These are phyloP conservation scores for Quercus lobata DNA, from an alignment of 331 rosid species.

Conservation along the genomic window DNA sequence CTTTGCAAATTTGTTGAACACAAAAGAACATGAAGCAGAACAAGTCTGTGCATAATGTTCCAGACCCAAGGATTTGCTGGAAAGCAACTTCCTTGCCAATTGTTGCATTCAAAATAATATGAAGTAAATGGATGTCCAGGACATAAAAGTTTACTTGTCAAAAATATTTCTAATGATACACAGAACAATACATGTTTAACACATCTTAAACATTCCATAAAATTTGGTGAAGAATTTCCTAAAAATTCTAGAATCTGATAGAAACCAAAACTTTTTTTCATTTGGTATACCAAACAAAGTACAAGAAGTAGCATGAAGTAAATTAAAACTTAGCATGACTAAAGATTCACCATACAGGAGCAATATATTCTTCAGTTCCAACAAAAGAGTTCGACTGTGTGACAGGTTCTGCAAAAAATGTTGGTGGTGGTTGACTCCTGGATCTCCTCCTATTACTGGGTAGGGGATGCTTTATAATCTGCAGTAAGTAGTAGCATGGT, in stretches of 20 bases:
- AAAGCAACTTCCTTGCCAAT: not conserved
- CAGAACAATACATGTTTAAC: not conserved
- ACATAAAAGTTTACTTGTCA: not conserved
- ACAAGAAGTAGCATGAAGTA: not conserved
- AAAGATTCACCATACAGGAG: constrained; percentile 78
- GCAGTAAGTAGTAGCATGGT: constrained; percentile 13
- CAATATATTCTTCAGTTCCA: constrained; percentile 97
- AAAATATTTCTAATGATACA: not conserved
- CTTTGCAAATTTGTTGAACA: not conserved
- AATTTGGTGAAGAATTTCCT: not conserved
- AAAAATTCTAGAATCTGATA: not conserved
- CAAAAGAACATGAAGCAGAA: not conserved
- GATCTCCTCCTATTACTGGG: constrained; percentile 46
- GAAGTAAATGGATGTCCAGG: not conserved
- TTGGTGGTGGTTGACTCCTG: constrained; percentile 64
- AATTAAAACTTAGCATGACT: constrained; percentile 10
- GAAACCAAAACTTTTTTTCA: not conserved
- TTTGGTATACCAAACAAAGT: not conserved
- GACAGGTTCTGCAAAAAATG: constrained; percentile 73
- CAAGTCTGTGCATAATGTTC: not conserved
- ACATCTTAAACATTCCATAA: not conserved
- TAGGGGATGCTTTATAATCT: constrained; percentile 56
- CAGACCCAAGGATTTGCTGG: not conserved
- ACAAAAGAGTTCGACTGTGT: constrained; percentile 80
- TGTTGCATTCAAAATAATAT: not conserved